Evolutionary conservation across 2,329 filamentous ascomycete species (phyloP).

Genomic region (Bimuria novae-zelandiae): DNA sequence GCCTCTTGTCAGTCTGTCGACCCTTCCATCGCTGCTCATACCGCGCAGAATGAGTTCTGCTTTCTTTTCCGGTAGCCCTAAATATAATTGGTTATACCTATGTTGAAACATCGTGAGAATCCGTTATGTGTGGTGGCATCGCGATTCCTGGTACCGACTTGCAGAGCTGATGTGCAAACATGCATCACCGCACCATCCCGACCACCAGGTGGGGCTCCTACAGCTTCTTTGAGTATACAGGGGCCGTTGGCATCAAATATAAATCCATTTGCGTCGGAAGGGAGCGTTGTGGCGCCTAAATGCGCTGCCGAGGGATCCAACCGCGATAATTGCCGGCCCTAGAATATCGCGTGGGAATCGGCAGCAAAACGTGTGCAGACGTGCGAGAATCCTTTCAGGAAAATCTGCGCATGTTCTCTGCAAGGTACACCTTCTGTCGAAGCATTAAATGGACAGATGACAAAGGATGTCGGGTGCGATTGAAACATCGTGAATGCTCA

Average conservation of each 20-base stretch:
- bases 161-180: conserved; percentile 8
- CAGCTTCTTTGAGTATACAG: conserved; percentile 6
- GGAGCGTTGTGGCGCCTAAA: conserved; percentile 20
- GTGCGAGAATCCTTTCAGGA: too few species aligned
- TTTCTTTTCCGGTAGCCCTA: too few species aligned
- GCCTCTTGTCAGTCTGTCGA: conserved; percentile 8
- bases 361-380: conserved; percentile 8
- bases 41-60: too few species aligned
- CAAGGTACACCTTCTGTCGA: too few species aligned
- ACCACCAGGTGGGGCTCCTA: conserved; percentile 24
- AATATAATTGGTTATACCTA: not conserved
- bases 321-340: conserved; percentile 6
- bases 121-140: not conserved
- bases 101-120: not conserved
- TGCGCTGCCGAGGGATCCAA: conserved; percentile 19
- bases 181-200: conserved; percentile 12
- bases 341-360: conserved; percentile 2
- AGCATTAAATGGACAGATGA: too few species aligned
- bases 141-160: not conserved
- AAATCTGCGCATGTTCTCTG: too few species aligned
- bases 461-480: too few species aligned
- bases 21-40: too few species aligned
- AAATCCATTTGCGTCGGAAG: conserved; percentile 22
- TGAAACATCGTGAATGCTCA: too few species aligned
- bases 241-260: conserved; percentile 12